Evolutionary conservation across 371 early-diverging fungal species (phyloP).

Genomic region (Phascolomyces articulosus): DNA sequence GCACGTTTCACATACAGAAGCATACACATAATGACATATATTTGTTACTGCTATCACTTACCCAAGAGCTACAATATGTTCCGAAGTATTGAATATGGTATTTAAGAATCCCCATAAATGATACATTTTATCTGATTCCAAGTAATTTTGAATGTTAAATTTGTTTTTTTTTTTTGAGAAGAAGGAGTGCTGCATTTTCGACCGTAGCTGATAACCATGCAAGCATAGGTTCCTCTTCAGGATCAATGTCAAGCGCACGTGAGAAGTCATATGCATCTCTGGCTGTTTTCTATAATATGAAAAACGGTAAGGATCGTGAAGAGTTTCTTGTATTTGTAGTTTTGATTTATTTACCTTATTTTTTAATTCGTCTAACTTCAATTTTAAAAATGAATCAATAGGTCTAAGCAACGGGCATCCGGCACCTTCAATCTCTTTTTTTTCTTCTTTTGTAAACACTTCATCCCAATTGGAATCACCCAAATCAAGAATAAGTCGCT

Average conservation of each 20-base stretch:
- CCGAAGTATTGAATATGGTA: background rate
- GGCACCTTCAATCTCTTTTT: background rate
- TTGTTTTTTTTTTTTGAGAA: background rate
- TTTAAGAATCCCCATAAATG: background rate
- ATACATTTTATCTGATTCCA: constrained; percentile 4
- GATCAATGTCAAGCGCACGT: background rate
- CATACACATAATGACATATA: background rate
- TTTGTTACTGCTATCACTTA: background rate
- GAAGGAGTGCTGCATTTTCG: background rate
- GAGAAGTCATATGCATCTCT: background rate
- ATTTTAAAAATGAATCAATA: background rate
- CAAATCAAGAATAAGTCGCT: background rate
- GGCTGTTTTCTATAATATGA: background rate
- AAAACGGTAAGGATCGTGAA: background rate
- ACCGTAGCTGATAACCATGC: background rate
- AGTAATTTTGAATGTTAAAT: constrained; percentile 4
- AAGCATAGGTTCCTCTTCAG: background rate
- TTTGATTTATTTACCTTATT: background rate
- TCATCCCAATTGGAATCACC: background rate
- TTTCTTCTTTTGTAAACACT: background rate
- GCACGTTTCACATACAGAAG: background rate
- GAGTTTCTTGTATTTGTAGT: background rate
- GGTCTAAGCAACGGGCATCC: background rate
- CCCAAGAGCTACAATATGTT: background rate
- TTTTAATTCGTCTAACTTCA: background rate